Evolutionary conservation across 306 rosid species (phyloP).

Genomic region (Begonia fuchsioides): DNA sequence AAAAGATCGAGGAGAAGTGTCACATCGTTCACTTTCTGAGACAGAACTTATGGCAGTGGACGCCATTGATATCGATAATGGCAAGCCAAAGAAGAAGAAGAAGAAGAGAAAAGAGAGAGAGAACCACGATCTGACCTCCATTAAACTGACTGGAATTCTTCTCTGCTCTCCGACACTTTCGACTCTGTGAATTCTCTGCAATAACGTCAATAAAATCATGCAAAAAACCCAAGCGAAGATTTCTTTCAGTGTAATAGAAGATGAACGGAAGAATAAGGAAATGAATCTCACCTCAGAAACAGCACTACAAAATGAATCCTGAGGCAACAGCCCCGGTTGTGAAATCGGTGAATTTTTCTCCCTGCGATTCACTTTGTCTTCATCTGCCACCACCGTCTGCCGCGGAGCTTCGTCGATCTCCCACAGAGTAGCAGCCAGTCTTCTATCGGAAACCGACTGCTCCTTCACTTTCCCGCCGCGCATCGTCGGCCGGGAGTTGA

Average conservation of each 20-base stretch:
- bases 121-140: no score
- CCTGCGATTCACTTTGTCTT: slow-evolving; percentile 10
- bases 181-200: no score
- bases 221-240: no score
- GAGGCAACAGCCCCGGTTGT: slow-evolving; percentile 50
- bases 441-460: slow-evolving; percentile 47
- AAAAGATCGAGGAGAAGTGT: slow-evolving; percentile 11
- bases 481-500: slow-evolving; percentile 10
- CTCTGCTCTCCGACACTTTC: no score
- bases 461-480: slow-evolving; percentile 28
- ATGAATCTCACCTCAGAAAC: slow-evolving; percentile 40
- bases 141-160: no score
- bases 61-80: no score
- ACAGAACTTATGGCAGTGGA: no score
- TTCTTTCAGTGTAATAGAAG: neutral
- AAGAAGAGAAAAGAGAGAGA: no score
- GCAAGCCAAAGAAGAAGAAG: no score
- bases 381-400: slow-evolving; percentile 17
- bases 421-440: slow-evolving; percentile 75
- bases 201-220: no score
- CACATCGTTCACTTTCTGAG: no score
- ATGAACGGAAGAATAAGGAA: neutral
- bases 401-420: slow-evolving; percentile 42
- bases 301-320: slow-evolving; percentile 21
- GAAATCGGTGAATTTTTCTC: slow-evolving; percentile 21